Evolutionary conservation across 2,329 filamentous ascomycete genomes (phyloP), one percentile per base, ranked within the genome.

Genomic region (Pestalotiopsis sp.): DNA sequence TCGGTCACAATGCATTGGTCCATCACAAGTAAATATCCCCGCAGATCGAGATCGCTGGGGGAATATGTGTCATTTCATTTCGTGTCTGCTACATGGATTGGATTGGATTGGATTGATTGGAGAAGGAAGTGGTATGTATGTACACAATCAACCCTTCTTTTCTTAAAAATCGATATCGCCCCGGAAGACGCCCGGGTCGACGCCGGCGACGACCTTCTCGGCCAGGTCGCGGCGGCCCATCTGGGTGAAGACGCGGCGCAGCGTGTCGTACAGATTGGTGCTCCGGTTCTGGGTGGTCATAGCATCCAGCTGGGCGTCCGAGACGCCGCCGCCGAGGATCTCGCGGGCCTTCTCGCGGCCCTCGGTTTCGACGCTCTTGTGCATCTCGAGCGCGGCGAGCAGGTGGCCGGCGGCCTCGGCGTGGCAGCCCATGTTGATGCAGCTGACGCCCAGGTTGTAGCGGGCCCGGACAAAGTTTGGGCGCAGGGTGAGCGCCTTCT

Each of bases 381-480:
- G 96, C 94, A 99, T 98, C 66, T 92, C 91, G 63, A 99, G 85
- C 0, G 96, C 95, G 3, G 94, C 93, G 14, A 99, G 88, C 67
- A 99, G 88, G 81, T 99, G 96, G 69, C 94, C 92, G 2, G 96
- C 96, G 0, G 96, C 96, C 81, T 98, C 93, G 17, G 93, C 91
- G 78, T 94, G 94, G 80, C 95, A 98, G 66, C 94, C 94, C 73
- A 98, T 97, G 81, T 98, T 98, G 80, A 99, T 98, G 80, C 96
- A 98, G 68, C 90, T 93, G 10, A 98, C 96, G 59, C 96, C 96
- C 1, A 99, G 88, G 80, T 99, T 99, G 84, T 99, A 99, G 58
- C 96, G 88, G 2, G 96, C 96, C 68, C 96, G 92, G 20, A 99
- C 97, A 77, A 99, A 99, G 83, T 99, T 99, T 66, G 95, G 93